phyloP scores from a whole-genome alignment of 164 flowering plant genomes.

The Sextonia rubra region DNA sequence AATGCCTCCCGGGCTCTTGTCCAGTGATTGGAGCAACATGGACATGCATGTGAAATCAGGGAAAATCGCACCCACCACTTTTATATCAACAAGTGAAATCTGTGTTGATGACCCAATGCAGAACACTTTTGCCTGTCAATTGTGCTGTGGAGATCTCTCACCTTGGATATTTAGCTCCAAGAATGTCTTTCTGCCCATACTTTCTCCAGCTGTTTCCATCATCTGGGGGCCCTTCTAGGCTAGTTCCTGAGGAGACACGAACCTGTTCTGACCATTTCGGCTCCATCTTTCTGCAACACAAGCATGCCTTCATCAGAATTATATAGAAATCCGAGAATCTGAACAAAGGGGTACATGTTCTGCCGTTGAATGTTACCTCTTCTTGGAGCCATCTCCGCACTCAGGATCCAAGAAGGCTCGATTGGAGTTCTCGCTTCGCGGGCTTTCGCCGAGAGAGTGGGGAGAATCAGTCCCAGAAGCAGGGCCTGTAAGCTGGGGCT shows the following conservation, averaged over 20 bases:
- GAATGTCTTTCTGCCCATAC: slow-evolving; percentile 94
- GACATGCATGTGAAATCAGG: neutral
- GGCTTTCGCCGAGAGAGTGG: slow-evolving; percentile 52
- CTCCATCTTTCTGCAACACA: slow-evolving; percentile 38
- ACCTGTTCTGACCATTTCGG: slow-evolving; percentile 45
- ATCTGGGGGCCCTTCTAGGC: slow-evolving; percentile 67
- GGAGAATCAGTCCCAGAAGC: slow-evolving; percentile 44
- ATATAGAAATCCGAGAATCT: neutral
- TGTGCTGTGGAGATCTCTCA: slow-evolving; percentile 12
- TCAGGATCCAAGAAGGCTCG: slow-evolving; percentile 30
- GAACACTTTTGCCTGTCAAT: neutral
- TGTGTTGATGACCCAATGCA: neutral
- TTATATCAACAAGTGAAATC: neutral
- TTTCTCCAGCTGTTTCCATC: slow-evolving; percentile 96
- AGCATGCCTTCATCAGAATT: neutral
- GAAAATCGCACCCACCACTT: neutral
- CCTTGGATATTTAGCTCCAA: slow-evolving; percentile 88
- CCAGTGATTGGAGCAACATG: neutral
- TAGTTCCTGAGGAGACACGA: slow-evolving; percentile 35
- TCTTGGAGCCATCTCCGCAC: slow-evolving; percentile 25
- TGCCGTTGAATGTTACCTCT: slow-evolving; percentile 36
- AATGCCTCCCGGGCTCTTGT: too few relatives aligned
- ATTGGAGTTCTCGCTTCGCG: slow-evolving; percentile 47
- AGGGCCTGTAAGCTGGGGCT: neutral
- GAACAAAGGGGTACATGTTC: neutral